Base-by-base conservation (phyloP, 1,284 basidiomycete genomes). In the Vanrija humicola region DNA sequence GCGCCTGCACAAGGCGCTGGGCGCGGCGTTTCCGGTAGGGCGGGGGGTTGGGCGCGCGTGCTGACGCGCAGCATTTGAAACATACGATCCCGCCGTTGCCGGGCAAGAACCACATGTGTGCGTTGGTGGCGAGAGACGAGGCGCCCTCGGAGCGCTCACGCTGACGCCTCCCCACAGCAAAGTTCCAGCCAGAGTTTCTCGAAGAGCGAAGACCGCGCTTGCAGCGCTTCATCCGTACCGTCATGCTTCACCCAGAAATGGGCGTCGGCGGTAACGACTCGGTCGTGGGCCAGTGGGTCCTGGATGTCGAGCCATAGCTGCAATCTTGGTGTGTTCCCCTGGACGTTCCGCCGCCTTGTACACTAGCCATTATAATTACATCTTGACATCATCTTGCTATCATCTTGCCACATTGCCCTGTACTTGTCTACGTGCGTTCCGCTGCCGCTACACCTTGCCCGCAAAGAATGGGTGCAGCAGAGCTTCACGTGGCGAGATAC, bases 401-500 rank as follows among this genome's bases (percentile, higher is more conserved):
- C 21, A 44, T 43, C 21, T 23, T 23, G 19, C 25, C 16, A 23
- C 23, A 28, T 29, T 21, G 7, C 6, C 18, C 19, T 28, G 12
- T 42, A n/a, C 16, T 48, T 43, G 25, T 42, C 23, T 28, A 42
- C 38, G 43, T 25, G 9, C 28, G 7, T 7, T 1, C 6, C 28
- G 28, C 10, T 3, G 7, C 6, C 28, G 6, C 46, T 48, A 34
- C 46, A 25, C 48, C 50, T 46, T 50, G n/a, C 70, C 65, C 23
- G 68, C 56, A 56, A 94, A 84, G 77, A 96, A 97, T 0, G 90
- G 85, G 76, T 98, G 94, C 9, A 82, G 75, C 46, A 97, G 80
- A 12, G 91, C 93, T 69, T 97, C 93, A 64, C 88, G 84, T 0
- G 92, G 90, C 15, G 85, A 88, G 52, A 97, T 85, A 60, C 94